Percentiles rank a stretch among this genome's conserved stretches.
Conservation (phyloP, 495 filamentous ascomycete species). For the Hyphodiscus hymeniophilus region DNA sequence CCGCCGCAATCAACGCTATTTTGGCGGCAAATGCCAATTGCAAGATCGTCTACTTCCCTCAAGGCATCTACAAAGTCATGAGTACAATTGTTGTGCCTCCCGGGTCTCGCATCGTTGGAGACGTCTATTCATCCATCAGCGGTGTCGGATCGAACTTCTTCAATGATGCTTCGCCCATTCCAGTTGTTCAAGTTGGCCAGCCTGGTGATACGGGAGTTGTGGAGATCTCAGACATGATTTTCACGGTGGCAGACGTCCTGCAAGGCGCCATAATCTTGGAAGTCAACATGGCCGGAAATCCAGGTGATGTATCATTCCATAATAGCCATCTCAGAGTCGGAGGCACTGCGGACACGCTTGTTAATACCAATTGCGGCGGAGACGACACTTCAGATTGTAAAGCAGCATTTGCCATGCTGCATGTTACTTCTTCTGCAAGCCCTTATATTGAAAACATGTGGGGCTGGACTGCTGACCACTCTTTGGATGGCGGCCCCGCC, state of each 20-base stretch:
- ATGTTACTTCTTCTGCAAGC: conserved; percentile 35
- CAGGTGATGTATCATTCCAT: conserved; percentile 22
- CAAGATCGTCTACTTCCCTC: conserved; percentile 51
- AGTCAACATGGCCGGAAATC: conserved; percentile 20
- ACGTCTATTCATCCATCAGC: conserved; percentile 39
- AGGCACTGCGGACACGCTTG: conserved; percentile 27
- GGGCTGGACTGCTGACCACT: conserved; percentile 48
- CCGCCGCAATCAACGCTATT: conserved; percentile 40
- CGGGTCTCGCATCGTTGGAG: conserved; percentile 46
- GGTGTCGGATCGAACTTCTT: conserved; percentile 23
- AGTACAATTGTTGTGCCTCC: conserved; percentile 47
- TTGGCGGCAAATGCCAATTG: conserved; percentile 38
- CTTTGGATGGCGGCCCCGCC: conserved; percentile 34
- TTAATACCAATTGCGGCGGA: conserved; percentile 28
- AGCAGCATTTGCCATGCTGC: conserved; percentile 39
- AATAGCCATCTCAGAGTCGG: conserved; percentile 36
- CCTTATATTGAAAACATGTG: conserved; percentile 52
- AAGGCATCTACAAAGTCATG: conserved; percentile 51
- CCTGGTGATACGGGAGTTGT: conserved; percentile 26
- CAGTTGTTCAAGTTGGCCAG: conserved; percentile 28
- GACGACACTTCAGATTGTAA: conserved; percentile 31
- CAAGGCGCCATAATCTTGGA: conserved; percentile 32
- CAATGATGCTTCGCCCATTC: conserved; percentile 17
- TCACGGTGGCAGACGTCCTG: conserved; percentile 42
- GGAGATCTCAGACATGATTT: conserved; percentile 31